Evolutionary conservation across 2,329 filamentous ascomycete genomes (phyloP), one percentile per base, ranked within the genome.

Genomic region (Huntiella moniliformis): DNA sequence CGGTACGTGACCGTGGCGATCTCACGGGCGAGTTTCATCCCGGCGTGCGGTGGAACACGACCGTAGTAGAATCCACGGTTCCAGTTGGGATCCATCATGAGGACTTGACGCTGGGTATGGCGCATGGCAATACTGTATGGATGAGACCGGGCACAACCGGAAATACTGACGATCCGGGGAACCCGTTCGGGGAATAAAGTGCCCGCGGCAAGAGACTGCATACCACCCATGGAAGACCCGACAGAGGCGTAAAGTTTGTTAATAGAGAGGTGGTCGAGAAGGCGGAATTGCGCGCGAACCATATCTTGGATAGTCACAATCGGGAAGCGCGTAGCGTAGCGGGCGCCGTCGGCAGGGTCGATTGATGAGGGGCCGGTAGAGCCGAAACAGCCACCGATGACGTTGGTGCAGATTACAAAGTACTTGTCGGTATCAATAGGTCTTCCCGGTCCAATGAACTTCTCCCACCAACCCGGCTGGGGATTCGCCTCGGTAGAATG

Each of bases 41-140:
- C 91, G 0, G 82, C 79, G 57, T 98, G 91, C 1, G 91, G 91
- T 2, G 91, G 91, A 5, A 98, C 77, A 37, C 69, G 66, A 56
- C 79, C 80, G 58, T 94, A 93, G 67, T 96, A 96, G 64, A 88
- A 93, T 2, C 91, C 91, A 33, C 91, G 77, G 54, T 84, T 83
- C 91, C 91, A 98, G 56, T 93, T 86, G 2, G 87, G 86, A 56
- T 98, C 91, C 81, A 95, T 95, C 87, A 98, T 96, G 41, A 98
- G 72, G 1, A 95, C 91, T 65, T 96, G 91, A 22, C 91, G 78
- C 63, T 98, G 91, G 0, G 88, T 94, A 63, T 98, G 91, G 45
- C 91, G 78, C 88, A 98, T 95, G 32, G 91, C 91, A 59, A 98
- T 94, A 61, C 87, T 93, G 65, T 98, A 98, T 0, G 91, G 91